These are phyloP conservation scores for Glutinoglossum americanum DNA, from an alignment of 495 filamentous ascomycete species.

Conservation along the genomic window DNA sequence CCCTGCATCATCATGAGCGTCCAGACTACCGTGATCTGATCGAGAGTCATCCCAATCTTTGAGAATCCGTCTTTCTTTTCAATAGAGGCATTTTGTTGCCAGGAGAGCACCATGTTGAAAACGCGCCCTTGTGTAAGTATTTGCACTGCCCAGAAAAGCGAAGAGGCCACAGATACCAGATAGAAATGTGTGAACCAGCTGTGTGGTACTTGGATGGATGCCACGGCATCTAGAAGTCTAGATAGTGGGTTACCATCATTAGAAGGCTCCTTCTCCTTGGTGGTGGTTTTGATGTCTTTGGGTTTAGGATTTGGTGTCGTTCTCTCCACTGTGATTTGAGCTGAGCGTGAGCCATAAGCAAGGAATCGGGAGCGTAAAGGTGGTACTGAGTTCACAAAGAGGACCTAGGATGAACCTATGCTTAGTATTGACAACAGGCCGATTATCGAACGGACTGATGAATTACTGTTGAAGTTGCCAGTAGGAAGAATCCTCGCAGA, in stretches of 20 bases:
- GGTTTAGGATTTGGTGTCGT: not conserved
- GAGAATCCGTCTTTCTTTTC: not conserved
- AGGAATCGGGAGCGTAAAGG: constrained; percentile 32
- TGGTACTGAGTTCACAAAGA: constrained; percentile 28
- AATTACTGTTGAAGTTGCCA: constrained; percentile 27
- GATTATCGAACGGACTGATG: constrained; percentile 1
- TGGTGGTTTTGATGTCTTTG: not conserved
- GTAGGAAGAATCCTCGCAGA: constrained; percentile 23
- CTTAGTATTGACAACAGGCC: constrained; percentile 1
- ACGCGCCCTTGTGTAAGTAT: constrained; percentile 32
- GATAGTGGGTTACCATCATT: not conserved
- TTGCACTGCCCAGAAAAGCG: constrained; percentile 56
- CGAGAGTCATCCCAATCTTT: constrained; percentile 27
- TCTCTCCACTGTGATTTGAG: constrained; percentile 3
- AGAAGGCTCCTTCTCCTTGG: not conserved
- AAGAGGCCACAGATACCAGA: constrained; percentile 42
- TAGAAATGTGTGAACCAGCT: constrained; percentile 82
- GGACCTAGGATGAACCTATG: constrained; percentile 22
- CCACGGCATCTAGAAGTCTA: constrained; percentile 27
- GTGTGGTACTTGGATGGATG: constrained; percentile 49
- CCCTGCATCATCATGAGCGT: constrained; percentile 53
- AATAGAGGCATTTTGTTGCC: not conserved
- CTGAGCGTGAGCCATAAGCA: constrained; percentile 34
- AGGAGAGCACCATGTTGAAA: constrained; percentile 21
- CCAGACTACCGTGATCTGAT: constrained; percentile 49